Base-by-base conservation (phyloP, 345 rosid genomes). In the Leavenworthia alabamica region DNA sequence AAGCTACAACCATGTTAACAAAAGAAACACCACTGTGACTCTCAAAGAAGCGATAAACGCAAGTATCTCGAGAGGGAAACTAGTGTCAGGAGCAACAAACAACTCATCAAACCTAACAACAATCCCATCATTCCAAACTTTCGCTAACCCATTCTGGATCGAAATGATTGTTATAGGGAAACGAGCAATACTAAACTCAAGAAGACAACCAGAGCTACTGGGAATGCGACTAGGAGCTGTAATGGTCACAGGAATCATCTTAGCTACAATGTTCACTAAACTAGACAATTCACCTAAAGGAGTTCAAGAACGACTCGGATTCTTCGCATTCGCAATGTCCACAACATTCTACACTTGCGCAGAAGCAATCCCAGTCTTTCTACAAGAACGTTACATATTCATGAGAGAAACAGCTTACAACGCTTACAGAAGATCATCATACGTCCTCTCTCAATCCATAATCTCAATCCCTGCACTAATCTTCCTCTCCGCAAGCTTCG, bases 341-440 rank as follows among this genome's bases (percentile, higher is more conserved):
- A 85, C 97, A 15, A 87, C 88, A 3, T 89, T 86, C 91, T 93
- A 89, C 84, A 89, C 94, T 9, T 93, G 97, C 33, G 96, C 96
- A 7, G 97, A 89, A 72, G 93, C 97, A 9, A 82, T 87, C 59
- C 99, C 97, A 0, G 91, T 82, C 2, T 93, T 93, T 68, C 84
- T 93, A 32, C 96, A 86, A 64, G 99, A 93, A 57, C 76, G 96
- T 6, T 86, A 89, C 81, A 89, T 92, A 49, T 92, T 89, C 89
- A 84, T 91, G 92, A 75, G 98, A 49, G 98, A 92, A 75, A 92
- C 98, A 0, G 95, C 96, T 17, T 81, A 89, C 75, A 93, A 93
- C 60, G 97, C 98, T 4, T 92, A 92, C 47, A 73, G 98, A 0
- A 73, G 98, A 7, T 92, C 91, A 0, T 92, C 98, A 2, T 92